These are phyloP conservation scores for Rhynchospora tenuis DNA, from an alignment of 176 grass and related monocot species.

Conservation along the genomic window DNA sequence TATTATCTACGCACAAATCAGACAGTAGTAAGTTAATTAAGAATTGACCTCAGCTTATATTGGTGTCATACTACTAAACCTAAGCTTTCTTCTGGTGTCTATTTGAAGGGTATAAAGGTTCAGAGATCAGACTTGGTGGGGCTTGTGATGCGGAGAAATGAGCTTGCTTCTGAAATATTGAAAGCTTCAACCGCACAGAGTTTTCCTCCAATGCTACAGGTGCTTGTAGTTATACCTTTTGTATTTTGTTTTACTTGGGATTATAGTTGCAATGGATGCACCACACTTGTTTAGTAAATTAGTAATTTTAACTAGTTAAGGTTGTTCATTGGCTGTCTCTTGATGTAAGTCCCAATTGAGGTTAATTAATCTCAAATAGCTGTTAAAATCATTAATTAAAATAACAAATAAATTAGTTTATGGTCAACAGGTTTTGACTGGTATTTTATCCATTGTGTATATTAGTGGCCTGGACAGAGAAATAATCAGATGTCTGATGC, in stretches of 20 bases:
- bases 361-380: not conserved
- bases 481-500: not conserved
- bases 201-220: slow-evolving; percentile 84
- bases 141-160: slow-evolving; percentile 86
- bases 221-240: not conserved
- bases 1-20: slow-evolving; percentile 94
- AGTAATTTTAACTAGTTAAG: not conserved
- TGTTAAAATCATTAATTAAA: not conserved
- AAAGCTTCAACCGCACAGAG: slow-evolving; percentile 66
- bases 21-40: slow-evolving; percentile 58
- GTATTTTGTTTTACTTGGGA: not conserved
- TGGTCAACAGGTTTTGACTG: not conserved
- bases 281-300: not conserved
- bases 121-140: slow-evolving; percentile 78
- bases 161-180: slow-evolving; percentile 86
- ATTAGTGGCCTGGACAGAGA: not conserved
- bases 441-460: not conserved
- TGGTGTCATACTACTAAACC: slow-evolving; percentile 12
- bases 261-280: not conserved
- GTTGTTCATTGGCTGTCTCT: not conserved
- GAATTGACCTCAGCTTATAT: slow-evolving; percentile 18
- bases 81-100: slow-evolving; percentile 13
- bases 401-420: not conserved
- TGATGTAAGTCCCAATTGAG: not conserved
- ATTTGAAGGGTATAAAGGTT: slow-evolving; percentile 79